Evolutionary conservation across 2,329 filamentous ascomycete species (phyloP).

Genomic region (Pochonia chlamydosporia): DNA sequence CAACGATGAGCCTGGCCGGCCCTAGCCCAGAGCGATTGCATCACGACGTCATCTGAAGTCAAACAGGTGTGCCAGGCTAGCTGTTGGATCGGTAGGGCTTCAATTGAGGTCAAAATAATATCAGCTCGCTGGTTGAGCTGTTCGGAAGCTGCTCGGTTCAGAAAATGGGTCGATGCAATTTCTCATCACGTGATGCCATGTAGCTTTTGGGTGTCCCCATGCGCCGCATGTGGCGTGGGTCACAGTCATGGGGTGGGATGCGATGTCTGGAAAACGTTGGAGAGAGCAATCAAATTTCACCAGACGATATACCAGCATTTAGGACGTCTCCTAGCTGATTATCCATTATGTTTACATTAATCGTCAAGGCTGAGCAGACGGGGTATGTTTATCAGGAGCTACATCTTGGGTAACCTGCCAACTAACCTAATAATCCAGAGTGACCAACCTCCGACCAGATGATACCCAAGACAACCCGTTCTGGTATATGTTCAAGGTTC

Average conservation of each 20-base stretch:
- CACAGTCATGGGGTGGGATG: not conserved
- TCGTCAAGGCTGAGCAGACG: conserved; percentile 61
- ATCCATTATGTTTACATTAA: conserved; percentile 55
- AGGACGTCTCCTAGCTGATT: not conserved
- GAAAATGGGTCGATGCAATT: conserved; percentile 1
- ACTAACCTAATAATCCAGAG: conserved; percentile 44
- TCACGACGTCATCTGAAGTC: conserved; percentile 35
- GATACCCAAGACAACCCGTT: conserved; percentile 81
- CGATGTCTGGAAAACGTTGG: not conserved
- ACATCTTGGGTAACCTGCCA: not conserved
- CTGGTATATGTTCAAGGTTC: conserved; percentile 96
- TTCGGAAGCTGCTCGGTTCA: not conserved
- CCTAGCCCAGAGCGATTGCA: conserved; percentile 66
- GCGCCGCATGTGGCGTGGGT: not conserved
- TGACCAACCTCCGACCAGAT: conserved; percentile 80
- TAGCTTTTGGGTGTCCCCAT: not conserved
- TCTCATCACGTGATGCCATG: conserved; percentile 3
- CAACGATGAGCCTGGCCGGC: conserved; percentile 58
- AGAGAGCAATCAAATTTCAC: not conserved
- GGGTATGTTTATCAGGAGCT: conserved; percentile 45
- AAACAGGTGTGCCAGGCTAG: not conserved
- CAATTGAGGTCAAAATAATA: conserved; percentile 5
- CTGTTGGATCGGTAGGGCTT: not conserved
- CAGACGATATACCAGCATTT: too few species aligned
- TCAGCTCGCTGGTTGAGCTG: not conserved